A percentile compares a stretch with the other conserved stretches of the same genome.
Conservation (phyloP, 345 rosid species). For the Hevea brasiliensis region DNA sequence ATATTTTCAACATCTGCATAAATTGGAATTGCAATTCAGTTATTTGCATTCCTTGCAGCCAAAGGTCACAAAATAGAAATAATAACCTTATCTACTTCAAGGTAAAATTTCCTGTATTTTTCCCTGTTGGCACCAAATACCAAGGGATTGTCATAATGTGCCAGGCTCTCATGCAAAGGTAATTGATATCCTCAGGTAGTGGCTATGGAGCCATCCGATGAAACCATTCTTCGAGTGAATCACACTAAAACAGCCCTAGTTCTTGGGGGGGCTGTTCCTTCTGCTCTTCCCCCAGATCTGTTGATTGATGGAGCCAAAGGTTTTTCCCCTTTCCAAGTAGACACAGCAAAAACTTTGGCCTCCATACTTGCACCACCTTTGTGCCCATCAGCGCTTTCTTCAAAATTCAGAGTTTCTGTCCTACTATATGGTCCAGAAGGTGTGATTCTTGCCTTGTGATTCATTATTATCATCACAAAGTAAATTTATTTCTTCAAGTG, state of each 20-base stretch:
- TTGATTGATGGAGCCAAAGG: conserved; percentile 50
- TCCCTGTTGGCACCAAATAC: not conserved
- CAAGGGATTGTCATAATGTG: conserved; percentile 6
- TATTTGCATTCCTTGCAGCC: conserved; percentile 69
- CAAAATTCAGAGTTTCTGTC: conserved; percentile 89
- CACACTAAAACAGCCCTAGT: conserved; percentile 82
- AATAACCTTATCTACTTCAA: conserved; percentile 62
- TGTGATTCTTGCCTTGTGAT: conserved; percentile 27
- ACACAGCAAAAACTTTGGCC: conserved; percentile 62
- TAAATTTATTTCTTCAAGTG: not conserved
- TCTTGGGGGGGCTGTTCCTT: conserved; percentile 79
- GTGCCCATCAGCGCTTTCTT: conserved; percentile 75
- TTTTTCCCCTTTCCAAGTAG: conserved; percentile 62
- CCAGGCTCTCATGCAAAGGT: conserved; percentile 23
- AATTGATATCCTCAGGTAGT: conserved; percentile 60
- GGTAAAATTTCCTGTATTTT: conserved; percentile 39
- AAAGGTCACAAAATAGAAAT: conserved; percentile 36
- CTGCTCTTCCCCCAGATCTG: conserved; percentile 74
- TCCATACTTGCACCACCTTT: conserved; percentile 78
- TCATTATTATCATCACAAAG: conserved; percentile 14
- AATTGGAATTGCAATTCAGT: conserved; percentile 78
- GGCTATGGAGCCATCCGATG: conserved; percentile 87
- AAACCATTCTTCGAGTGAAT: conserved; percentile 71
- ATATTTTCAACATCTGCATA: conserved; percentile 62
- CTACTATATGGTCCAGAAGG: conserved; percentile 76